Percentiles rank a stretch among this genome's conserved stretches.
Conservation (phyloP, 2,329 filamentous ascomycete species). For the Fusarium pseudonygamai region DNA sequence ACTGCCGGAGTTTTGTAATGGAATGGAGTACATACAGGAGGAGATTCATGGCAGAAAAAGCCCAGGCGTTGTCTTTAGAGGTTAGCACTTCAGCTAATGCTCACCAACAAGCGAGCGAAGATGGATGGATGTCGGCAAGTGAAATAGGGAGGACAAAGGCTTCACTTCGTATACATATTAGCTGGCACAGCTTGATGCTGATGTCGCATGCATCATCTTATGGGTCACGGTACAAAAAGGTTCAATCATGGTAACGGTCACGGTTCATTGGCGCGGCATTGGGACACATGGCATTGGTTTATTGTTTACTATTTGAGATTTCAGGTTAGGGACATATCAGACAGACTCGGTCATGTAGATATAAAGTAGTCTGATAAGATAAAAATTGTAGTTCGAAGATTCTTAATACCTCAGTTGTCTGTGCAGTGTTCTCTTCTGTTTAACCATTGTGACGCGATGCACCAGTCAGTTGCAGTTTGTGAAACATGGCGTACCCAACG, state of each 20-base stretch:
- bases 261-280: conserved; percentile 31
- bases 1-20: conserved; percentile 22
- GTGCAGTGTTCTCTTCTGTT: not conserved
- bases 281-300: conserved; percentile 23
- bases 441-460: not conserved
- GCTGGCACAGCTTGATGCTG: conserved; percentile 41
- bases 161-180: conserved; percentile 40
- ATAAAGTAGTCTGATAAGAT: conserved; percentile 16
- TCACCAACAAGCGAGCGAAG: conserved; percentile 24
- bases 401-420: not conserved
- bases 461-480: not conserved
- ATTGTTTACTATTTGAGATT: conserved; percentile 7
- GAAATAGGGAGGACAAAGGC: conserved; percentile 18
- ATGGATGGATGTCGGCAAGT: conserved; percentile 17
- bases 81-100: conserved; percentile 27
- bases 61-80: conserved; percentile 11
- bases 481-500: conserved; percentile 10
- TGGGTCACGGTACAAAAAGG: conserved; percentile 43
- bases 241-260: conserved; percentile 32
- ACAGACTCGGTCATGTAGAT: conserved; percentile 10
- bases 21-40: conserved; percentile 22
- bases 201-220: conserved; percentile 39
- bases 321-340: conserved; percentile 10
- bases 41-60: conserved; percentile 23
- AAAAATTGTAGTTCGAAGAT: conserved; percentile 14